Evolutionary conservation across 2,329 filamentous ascomycete species (phyloP), one percentile per base, ranked within the genome.

Genomic region (Macroventuria anomochaeta): DNA sequence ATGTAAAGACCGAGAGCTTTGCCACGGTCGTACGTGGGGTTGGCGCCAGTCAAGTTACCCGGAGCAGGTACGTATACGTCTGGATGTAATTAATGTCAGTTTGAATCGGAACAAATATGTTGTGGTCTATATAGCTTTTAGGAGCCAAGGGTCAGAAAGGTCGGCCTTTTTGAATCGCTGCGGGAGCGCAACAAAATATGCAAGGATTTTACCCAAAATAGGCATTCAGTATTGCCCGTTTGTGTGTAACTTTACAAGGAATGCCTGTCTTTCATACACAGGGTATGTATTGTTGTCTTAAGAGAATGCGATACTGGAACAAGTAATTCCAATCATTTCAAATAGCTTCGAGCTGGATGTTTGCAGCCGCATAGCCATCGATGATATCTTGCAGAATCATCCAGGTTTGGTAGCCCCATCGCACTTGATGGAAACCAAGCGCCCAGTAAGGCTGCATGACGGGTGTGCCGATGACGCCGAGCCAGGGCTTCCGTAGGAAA

Each of bases 341-440:
- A 26, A 77, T 59, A 26, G 46, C 64, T 36, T 68, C 63, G 2
- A 85, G 70, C 0, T 82, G 83, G 52, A 85, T 83, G 25, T 77
- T 76, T 48, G 82, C 83, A 28, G 75, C 75, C 48, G 76, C 76
- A 69, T 80, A 84, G 53, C 77, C 77, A 37, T 79, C 71, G n/a
- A 82, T 75, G 5, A 83, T 79, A 3, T 40, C 49, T 25, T 60
- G 53, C 5, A 54, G 42, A 3, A 60, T 56, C 1, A 56, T 55
- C 12, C 58, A 56, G 18, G 61, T 63, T 26, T 81, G 76, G 69
- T 93, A 93, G 1, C 90, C 90, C 85, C 89, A 93, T 53, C 88
- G 82, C 65, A 88, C 91, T 70, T 95, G 89, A 59, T 93, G 90
- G 67, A 83, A 93, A 1, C 90, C 90, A 55, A 93, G 85, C 0